Evolutionary conservation across 306 rosid species (phyloP).

Genomic region (Nissolia schottii): DNA sequence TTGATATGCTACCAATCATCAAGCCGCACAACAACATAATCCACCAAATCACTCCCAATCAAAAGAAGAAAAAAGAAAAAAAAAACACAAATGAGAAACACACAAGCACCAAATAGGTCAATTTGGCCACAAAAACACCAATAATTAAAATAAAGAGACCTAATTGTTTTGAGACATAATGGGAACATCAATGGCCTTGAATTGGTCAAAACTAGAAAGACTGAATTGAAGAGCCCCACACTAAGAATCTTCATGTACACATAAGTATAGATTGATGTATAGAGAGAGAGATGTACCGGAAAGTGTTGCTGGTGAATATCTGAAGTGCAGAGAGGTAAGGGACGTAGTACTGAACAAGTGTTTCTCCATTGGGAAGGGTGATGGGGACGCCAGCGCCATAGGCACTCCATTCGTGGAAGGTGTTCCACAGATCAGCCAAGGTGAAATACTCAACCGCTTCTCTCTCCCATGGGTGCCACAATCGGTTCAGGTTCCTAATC

Average conservation of each 20-base stretch:
- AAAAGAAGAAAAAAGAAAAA: neutral
- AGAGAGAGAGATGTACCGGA: too few relatives aligned
- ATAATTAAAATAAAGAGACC: neutral
- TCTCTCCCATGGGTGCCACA: slow-evolving; percentile 95
- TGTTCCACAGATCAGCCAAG: slow-evolving; percentile 78
- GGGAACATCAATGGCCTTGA: neutral
- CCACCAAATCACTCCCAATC: neutral
- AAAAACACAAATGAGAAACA: neutral
- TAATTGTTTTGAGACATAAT: neutral
- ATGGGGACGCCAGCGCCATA: slow-evolving; percentile 93
- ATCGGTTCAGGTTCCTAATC: slow-evolving; percentile 68
- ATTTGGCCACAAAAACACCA: neutral
- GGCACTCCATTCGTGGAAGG: slow-evolving; percentile 89
- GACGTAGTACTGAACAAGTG: slow-evolving; percentile 86
- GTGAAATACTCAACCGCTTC: slow-evolving; percentile 78
- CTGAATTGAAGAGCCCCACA: too few relatives aligned
- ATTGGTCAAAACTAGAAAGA: too few relatives aligned
- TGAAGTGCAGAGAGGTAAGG: slow-evolving; percentile 98
- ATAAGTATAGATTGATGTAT: too few relatives aligned
- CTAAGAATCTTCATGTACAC: neutral
- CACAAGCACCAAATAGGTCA: neutral
- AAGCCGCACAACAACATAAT: neutral
- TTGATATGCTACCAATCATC: neutral
- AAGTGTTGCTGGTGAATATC: slow-evolving; percentile 67
- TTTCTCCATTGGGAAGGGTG: slow-evolving; percentile 56